Evolutionary conservation across 805 yeast species (phyloP), one percentile per base, ranked within the genome.

Genomic region (Yamadazyma nakazawae): DNA sequence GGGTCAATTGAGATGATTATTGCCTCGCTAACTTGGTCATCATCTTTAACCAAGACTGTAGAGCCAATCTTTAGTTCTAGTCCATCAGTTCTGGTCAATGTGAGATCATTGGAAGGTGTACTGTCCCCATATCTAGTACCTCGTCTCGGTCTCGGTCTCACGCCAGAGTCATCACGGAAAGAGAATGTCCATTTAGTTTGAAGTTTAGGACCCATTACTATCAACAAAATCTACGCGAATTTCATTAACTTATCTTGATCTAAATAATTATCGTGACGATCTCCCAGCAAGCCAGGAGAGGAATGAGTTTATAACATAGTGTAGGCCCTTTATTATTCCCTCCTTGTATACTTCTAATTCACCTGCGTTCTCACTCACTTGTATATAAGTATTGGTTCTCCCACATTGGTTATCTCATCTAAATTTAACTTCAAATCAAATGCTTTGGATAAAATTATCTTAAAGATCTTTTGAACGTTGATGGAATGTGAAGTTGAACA

Each of bases 401-500:
- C 99, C 19, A 82, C 77, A 51, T 84, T 83, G 38, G 76, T 77
- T 36, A 90, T 84, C 64, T 92, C 97, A 2, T 94, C 96, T 16
- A 92, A 75, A 42, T 85, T 85, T 55, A 92, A 70, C 53, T 82
- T 82, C 56, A 92, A 70, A 62, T 90, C 96, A 63, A 92, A 92
- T 4, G 96, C 94, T 62, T 90, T 91, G 21, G 96, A 85, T 37
- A 92, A 78, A 24, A 92, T 84, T 35, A 92, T 81, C 65, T 94
- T 94, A 73, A 92, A 92, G 24, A 92, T 89, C 68, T 91, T 91
- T 61, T 91, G 97, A 18, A 92, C 87, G 56, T 92, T 94, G 51
- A 94, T 88, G 1, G 97, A 88, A 55, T 88, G 92, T 55, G 90
- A 81, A 0, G 98, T 88, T 8, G 97, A 91, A 56, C 96, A 86